Base-by-base conservation (phyloP, 1,284 basidiomycete genomes). In the Puccinia triticina region DNA sequence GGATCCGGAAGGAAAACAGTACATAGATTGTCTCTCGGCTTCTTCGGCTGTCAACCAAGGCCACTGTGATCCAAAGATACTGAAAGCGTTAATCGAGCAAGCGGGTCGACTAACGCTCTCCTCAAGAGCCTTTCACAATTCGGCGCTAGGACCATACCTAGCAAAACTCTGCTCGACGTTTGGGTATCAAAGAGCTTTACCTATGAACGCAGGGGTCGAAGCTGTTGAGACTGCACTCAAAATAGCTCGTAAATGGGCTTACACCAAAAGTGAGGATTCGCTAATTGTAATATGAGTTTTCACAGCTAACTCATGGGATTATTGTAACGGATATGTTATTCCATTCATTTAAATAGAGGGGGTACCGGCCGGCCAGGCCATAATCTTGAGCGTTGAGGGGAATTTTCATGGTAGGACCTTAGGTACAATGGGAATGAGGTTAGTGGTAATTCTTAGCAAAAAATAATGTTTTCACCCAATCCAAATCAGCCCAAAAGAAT, bases 121-220 rank as follows among this genome's bases (percentile, higher is more conserved):
- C 23, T 98, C 95, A 73, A 91, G 96, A 83, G 96, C 96, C 0
- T 99, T 99, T 89, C 95, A 98, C 90, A 98, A 97, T 86, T 92
- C 92, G 66, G 90, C 93, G 83, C 94, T 99, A 85, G 95, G 94
- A 0, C 90, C 90, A 32, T 99, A 96, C 87, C 94, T 95, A 0
- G 90, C 94, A 88, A 91, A 92, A 87, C 89, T 98, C 81, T 96
- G 93, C 18, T 88, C 91, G 85, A 90, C 94, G 88, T 94, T 96
- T 85, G 92, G 92, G 21, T 96, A 93, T 86, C 94, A 94, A 71
- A 96, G 96, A 92, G 94, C 98, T 14, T 90, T 99, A n/a, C 96
- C 96, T 32, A 98, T 99, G 95, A 99, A 99, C 90, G 98, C 96
- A 0, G 96, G 96, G 64, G 96, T 95, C 1, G 96, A 99, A 87